Conservation (phyloP, 805 yeast species). For the Nematodospora valgi region DNA sequence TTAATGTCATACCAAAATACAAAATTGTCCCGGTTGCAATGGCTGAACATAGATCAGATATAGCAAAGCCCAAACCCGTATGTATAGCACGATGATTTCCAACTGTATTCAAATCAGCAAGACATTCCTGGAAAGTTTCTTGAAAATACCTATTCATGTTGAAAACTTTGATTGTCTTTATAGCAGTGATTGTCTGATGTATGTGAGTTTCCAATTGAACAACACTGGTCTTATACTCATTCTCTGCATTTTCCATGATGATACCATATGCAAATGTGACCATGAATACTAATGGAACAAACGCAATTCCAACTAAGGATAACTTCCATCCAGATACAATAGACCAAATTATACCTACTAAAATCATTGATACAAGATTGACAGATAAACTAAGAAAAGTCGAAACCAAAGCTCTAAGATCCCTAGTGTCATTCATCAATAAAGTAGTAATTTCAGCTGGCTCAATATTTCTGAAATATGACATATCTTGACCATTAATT, state of each 20-base stretch:
- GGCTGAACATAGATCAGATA: constrained; percentile 50
- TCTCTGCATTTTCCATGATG: constrained; percentile 53
- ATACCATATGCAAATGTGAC: constrained; percentile 52
- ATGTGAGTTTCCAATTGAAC: constrained; percentile 50
- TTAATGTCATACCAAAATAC: constrained; percentile 76
- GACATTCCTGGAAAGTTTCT: constrained; percentile 26
- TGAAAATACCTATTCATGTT: constrained; percentile 50
- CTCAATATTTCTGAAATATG: constrained; percentile 44
- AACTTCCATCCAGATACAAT: constrained; percentile 79
- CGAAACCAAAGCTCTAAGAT: constrained; percentile 61
- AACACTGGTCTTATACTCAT: constrained; percentile 52
- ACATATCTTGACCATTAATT: constrained; percentile 48
- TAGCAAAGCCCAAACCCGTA: constrained; percentile 67
- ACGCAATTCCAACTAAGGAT: constrained; percentile 74
- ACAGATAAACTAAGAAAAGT: constrained; percentile 55
- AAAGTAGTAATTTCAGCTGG: constrained; percentile 61
- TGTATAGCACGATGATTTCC: constrained; percentile 53
- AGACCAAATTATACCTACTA: constrained; percentile 75
- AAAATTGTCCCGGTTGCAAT: constrained; percentile 70
- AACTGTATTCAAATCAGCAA: constrained; percentile 27
- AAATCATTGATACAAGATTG: constrained; percentile 51
- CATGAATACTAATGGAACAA: constrained; percentile 61
- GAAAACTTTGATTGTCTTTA: constrained; percentile 61
- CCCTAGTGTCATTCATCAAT: constrained; percentile 78
- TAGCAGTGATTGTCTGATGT: constrained; percentile 54